These are phyloP conservation scores for Tieghemostelium lacteum DNA, from an alignment of 78 protist genomes.

Conservation along the genomic window DNA sequence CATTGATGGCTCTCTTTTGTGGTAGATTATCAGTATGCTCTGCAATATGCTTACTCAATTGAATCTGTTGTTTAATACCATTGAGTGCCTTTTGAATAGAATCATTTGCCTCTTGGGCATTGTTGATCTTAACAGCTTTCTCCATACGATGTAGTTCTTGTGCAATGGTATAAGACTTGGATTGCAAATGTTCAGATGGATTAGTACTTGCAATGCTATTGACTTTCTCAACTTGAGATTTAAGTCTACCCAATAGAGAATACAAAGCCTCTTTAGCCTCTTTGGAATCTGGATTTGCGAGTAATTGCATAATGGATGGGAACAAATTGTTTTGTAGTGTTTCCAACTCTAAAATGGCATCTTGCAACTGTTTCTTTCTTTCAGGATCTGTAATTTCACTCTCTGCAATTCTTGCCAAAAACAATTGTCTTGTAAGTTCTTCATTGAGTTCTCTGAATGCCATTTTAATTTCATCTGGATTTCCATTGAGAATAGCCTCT, in stretches of 20 bases:
- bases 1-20: conserved; percentile 53
- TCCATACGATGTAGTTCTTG: conserved; percentile 41
- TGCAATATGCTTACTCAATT: conserved; percentile 67
- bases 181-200: conserved; percentile 47
- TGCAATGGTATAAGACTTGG: conserved; percentile 54
- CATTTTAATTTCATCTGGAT: conserved; percentile 32
- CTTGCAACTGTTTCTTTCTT: conserved; percentile 43
- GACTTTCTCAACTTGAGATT: conserved; percentile 45
- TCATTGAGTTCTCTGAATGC: conserved; percentile 49
- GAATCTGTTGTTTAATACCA: conserved; percentile 76
- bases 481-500: conserved; percentile 51
- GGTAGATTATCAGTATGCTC: conserved; percentile 40
- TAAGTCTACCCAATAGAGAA: conserved; percentile 4
- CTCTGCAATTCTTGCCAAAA: conserved; percentile 72
- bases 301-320: conserved; percentile 57
- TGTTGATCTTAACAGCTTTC: conserved; percentile 22
- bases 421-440: conserved; percentile 34
- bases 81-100: conserved; percentile 21
- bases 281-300: conserved; percentile 28
- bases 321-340: conserved; percentile 8
- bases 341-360: conserved; percentile 45
- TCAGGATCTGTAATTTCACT: conserved; percentile 60
- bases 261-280: conserved; percentile 17
- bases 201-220: conserved; percentile 20
- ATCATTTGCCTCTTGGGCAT: conserved; percentile 42